Conservation (phyloP, 163 green algal species). For the Volvox carteri region DNA sequence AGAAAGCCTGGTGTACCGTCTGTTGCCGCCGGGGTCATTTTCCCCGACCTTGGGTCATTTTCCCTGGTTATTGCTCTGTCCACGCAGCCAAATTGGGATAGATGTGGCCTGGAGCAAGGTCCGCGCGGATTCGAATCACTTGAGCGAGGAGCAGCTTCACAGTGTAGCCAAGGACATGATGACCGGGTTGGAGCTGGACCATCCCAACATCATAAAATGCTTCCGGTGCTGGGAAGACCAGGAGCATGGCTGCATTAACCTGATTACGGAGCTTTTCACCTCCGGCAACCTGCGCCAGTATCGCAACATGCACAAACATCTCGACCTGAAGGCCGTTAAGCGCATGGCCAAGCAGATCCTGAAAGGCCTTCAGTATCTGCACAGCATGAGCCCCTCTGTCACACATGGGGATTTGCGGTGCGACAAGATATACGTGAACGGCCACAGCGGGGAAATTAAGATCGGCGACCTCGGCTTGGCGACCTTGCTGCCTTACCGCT, state of each 20-base stretch:
- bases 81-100: conserved; percentile 82
- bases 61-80: not conserved
- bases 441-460: conserved; percentile 96
- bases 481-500: conserved; percentile 87
- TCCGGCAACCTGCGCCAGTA: conserved; percentile 94
- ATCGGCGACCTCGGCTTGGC: conserved; percentile 94
- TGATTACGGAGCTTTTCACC: conserved; percentile 97
- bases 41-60: not conserved
- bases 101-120: conserved; percentile 97
- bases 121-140: conserved; percentile 64
- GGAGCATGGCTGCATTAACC: conserved; percentile 87
- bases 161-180: conserved; percentile 82
- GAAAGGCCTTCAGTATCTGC: conserved; percentile 90
- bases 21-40: conserved; percentile 3
- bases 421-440: conserved; percentile 98
- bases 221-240: conserved; percentile 90
- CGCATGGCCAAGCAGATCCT: conserved; percentile 95
- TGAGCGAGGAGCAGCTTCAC: conserved; percentile 81
- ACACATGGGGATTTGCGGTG: conserved; percentile 93
- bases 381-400: conserved; percentile 84
- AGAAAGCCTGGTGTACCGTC: not conserved
- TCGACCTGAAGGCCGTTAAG: conserved; percentile 91
- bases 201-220: conserved; percentile 93
- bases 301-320: conserved; percentile 86
- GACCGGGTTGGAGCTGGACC: conserved; percentile 87